A percentile compares a stretch with the other conserved stretches of the same genome.
phyloP scores from a whole-genome alignment of 2,329 filamentous ascomycete species.

The Tolypocladium sp. region DNA sequence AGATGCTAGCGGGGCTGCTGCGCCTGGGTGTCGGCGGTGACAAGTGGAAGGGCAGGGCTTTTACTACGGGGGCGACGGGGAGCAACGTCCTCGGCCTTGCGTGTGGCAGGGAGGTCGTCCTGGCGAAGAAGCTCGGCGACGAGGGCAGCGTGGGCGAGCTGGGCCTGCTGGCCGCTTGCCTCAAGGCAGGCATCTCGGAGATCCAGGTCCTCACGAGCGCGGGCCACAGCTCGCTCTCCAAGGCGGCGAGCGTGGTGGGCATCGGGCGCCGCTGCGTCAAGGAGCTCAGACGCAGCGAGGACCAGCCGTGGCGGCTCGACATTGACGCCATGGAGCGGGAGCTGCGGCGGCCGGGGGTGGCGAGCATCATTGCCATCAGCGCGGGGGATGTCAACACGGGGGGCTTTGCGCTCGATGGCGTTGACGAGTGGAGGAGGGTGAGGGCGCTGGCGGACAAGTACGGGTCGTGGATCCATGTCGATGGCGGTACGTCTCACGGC shows the following conservation, averaged over 20 bases:
- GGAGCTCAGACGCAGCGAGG: conserved; percentile 40
- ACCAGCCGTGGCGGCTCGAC: conserved; percentile 62
- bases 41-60: conserved; percentile 46
- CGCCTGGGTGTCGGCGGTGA: conserved; percentile 34
- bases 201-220: conserved; percentile 74
- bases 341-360: conserved; percentile 42
- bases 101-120: conserved; percentile 54
- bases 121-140: conserved; percentile 27
- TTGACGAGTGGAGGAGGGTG: conserved; percentile 51
- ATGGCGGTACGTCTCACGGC: conserved; percentile 48
- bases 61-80: conserved; percentile 58
- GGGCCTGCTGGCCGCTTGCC: conserved; percentile 61
- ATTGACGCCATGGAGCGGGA: conserved; percentile 53
- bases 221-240: conserved; percentile 75
- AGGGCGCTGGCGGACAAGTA: conserved; percentile 63
- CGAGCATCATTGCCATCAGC: conserved; percentile 72
- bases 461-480: conserved; percentile 79
- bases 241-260: conserved; percentile 76
- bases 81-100: conserved; percentile 74
- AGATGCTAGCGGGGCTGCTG: conserved; percentile 60
- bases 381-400: conserved; percentile 89
- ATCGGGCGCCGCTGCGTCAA: conserved; percentile 63
- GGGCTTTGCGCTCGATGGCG: conserved; percentile 55
- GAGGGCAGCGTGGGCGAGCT: conserved; percentile 51
- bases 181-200: conserved; percentile 50